phyloP scores from a whole-genome alignment of 805 yeast species.

The Sugiyamaella floridensis region DNA sequence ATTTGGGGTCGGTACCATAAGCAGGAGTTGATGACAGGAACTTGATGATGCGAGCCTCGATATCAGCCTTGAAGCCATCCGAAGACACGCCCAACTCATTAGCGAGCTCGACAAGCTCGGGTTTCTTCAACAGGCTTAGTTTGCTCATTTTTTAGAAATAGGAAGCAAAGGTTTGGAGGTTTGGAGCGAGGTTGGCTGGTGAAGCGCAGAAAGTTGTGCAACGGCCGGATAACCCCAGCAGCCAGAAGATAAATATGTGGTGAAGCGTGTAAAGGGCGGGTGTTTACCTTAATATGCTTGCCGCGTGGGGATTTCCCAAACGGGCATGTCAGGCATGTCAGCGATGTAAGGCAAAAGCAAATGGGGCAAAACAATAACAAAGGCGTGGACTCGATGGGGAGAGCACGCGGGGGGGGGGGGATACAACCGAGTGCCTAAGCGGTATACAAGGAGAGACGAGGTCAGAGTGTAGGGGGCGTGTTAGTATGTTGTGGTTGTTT shows the following conservation, averaged over 20 bases:
- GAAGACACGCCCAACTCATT: slow-evolving; percentile 29
- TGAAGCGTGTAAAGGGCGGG: background rate
- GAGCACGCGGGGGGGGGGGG: no score
- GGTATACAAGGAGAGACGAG: no score
- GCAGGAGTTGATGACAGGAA: slow-evolving; percentile 15
- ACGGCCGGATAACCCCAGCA: background rate
- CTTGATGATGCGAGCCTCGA: slow-evolving; percentile 25
- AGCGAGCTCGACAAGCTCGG: slow-evolving; percentile 34
- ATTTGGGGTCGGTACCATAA: slow-evolving; percentile 18
- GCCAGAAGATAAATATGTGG: background rate
- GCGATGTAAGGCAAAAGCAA: background rate
- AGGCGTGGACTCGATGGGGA: no score
- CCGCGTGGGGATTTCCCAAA: background rate
- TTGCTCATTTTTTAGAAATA: slow-evolving; percentile 20
- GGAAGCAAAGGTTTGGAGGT: background rate
- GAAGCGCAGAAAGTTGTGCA: background rate
- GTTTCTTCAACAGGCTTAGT: slow-evolving; percentile 34
- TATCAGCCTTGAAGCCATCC: slow-evolving; percentile 27
- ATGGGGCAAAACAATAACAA: background rate
- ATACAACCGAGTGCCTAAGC: no score
- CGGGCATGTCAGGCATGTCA: background rate
- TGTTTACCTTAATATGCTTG: background rate
- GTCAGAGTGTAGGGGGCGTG: no score
- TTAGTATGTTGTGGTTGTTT: no score
- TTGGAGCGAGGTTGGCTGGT: background rate